These are phyloP conservation scores for Stagonosporopsis chrysanthemi DNA, from an alignment of 2,329 filamentous ascomycete genomes.

Conservation along the genomic window DNA sequence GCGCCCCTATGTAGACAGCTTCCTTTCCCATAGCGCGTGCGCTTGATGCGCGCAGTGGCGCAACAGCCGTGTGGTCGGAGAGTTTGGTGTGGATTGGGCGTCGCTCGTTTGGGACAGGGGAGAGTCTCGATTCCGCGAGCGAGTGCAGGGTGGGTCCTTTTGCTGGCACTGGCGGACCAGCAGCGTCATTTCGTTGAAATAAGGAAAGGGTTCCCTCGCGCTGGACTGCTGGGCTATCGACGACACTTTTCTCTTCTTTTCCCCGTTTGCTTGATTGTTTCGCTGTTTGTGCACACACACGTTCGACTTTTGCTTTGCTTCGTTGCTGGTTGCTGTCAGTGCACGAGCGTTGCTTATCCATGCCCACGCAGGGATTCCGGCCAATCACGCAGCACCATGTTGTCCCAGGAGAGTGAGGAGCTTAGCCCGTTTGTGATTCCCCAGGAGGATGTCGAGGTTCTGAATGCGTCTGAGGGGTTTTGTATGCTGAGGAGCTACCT, in stretches of 20 bases:
- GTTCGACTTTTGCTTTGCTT: too few species aligned
- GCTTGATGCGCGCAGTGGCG: conserved; percentile 17
- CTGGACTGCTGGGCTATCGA: conserved; percentile 3
- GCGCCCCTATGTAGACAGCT: conserved; percentile 1
- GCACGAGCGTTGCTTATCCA: conserved; percentile 15
- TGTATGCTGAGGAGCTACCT: conserved; percentile 54
- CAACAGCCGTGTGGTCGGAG: conserved; percentile 15
- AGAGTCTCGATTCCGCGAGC: conserved; percentile 17
- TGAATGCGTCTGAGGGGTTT: conserved; percentile 54
- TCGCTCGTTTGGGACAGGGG: conserved; percentile 18
- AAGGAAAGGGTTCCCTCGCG: conserved; percentile 17
- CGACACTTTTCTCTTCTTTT: conserved; percentile 1
- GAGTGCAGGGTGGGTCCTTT: conserved; percentile 5
- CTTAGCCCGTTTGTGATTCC: conserved; percentile 54
- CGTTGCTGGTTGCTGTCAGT: too few species aligned
- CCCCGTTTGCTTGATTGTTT: neutral
- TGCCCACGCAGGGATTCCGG: conserved; percentile 14
- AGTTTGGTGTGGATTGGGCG: conserved; percentile 10
- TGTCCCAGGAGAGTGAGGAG: conserved; percentile 17
- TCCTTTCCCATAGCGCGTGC: conserved; percentile 10
- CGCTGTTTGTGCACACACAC: too few species aligned
- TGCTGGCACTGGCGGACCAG: conserved; percentile 1
- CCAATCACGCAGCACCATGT: conserved; percentile 21
- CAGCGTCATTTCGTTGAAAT: conserved; percentile 24
- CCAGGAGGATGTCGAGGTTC: conserved; percentile 50